Evolutionary conservation across 495 filamentous ascomycete species (phyloP), one percentile per base, ranked within the genome.

Genomic region (Entonaema liquescens): DNA sequence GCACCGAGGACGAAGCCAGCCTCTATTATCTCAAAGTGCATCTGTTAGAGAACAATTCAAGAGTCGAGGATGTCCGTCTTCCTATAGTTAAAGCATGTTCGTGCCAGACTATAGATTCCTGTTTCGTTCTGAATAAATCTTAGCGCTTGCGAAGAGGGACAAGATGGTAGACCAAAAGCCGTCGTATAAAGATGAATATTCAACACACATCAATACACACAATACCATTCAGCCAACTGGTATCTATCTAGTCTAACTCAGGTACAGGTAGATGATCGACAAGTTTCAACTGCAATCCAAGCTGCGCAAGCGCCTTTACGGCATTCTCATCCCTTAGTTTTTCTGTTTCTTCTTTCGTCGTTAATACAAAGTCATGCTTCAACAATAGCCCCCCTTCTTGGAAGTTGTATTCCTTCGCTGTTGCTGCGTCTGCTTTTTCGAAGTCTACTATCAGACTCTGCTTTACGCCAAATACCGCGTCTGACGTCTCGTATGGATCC

Each of bases 401-500:
- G 5, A 95, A 91, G 2, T 89, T 88, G 11, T 79, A 97, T 65
- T 84, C 79, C 9, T 88, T 86, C 31, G 88, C 81, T 19, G 79
- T 81, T 56, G 86, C 87, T 2, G 85, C 81, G 38, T 88, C 86
- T 6, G 89, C 91, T 33, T 85, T 87, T 7, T 83, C 85, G 8
- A 94, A 81, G 59, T 94, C 91, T 13, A 97, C 84, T 19, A 95
- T 82, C 8, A 97, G 82, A 7, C 90, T 92, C 75, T 92, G 83
- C 78, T 98, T 97, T 55, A 97, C 94, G 21, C 95, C 94, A 68
- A 97, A 97, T 40, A 97, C 94, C 0, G 93, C 92, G 75, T 98
- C 94, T 0, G 92, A 93, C 2, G 89, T 93, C 79, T 95, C 94
- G 75, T 97, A 97, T 1, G 92, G 92, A 71, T 97, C 93, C 31